Percentiles rank a stretch among this genome's conserved stretches.
phyloP scores from a whole-genome alignment of 208 protist species.

The Leishmania gerbilli region DNA sequence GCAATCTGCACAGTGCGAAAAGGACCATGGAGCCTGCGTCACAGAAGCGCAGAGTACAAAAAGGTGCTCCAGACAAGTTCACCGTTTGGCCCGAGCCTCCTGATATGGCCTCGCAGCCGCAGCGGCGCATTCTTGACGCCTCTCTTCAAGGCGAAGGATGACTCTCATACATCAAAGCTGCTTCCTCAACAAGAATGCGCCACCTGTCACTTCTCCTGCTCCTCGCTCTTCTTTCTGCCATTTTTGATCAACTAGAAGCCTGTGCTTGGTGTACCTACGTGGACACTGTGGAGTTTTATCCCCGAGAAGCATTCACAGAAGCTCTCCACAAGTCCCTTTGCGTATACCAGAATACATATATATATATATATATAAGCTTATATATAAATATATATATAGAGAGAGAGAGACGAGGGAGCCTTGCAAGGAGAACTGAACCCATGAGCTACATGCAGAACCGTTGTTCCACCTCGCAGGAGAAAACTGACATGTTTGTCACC shows the following conservation, averaged over 20 bases:
- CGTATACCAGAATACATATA: not conserved
- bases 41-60: not conserved
- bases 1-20: not conserved
- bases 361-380: not conserved
- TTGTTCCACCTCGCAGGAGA: not conserved
- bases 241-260: not conserved
- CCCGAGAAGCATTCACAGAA: not conserved
- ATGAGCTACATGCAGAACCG: not conserved
- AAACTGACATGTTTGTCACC: constrained; percentile 23
- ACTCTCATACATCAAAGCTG: not conserved
- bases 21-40: not conserved
- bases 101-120: not conserved
- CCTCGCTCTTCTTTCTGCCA: not conserved
- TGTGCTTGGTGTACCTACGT: not conserved
- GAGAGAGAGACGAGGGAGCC: not conserved
- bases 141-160: not conserved
- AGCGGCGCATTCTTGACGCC: not conserved
- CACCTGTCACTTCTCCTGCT: not conserved
- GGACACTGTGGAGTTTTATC: not conserved
- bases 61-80: not conserved
- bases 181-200: not conserved
- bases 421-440: not conserved
- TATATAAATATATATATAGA: not conserved
- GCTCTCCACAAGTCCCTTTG: not conserved
- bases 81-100: not conserved